These are phyloP conservation scores for Sinapis alba DNA, from an alignment of 441 rosid species.

Conservation along the genomic window DNA sequence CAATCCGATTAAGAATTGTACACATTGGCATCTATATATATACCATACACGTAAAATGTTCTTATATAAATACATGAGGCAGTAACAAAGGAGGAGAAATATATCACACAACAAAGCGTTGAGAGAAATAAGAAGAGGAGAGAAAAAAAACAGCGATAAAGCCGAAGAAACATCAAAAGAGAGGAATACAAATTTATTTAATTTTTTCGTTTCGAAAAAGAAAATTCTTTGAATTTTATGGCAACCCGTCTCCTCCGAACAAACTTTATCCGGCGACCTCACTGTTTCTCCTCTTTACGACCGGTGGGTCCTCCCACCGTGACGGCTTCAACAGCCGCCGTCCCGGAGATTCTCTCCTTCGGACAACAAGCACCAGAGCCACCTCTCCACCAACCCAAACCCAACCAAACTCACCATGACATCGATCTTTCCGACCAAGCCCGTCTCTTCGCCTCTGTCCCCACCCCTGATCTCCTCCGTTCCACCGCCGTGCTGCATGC, in stretches of 20 bases:
- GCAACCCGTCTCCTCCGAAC: constrained; percentile 55
- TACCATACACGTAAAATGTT: constrained; percentile 20
- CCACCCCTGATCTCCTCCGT: constrained; percentile 56
- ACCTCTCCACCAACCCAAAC: constrained; percentile 32
- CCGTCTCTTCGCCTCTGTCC: constrained; percentile 52
- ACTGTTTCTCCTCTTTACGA: constrained; percentile 43
- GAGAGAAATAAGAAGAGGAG: neutral
- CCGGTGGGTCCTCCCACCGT: constrained; percentile 44
- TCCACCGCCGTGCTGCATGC: constrained; percentile 55
- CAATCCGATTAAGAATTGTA: constrained; percentile 24
- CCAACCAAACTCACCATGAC: constrained; percentile 11
- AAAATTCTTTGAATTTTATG: constrained; percentile 37
- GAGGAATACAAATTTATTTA: neutral
- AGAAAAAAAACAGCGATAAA: constrained; percentile 7
- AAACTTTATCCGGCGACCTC: constrained; percentile 47
- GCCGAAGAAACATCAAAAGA: constrained; percentile 26
- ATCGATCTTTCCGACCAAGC: constrained; percentile 58
- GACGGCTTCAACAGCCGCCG: constrained; percentile 40
- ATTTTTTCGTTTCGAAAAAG: neutral
- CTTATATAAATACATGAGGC: constrained; percentile 33
- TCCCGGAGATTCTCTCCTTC: constrained; percentile 33
- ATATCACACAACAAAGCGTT: constrained; percentile 26
- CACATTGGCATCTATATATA: constrained; percentile 38
- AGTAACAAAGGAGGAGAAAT: constrained; percentile 9
- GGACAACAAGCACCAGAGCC: constrained; percentile 33